Conservation (phyloP, 176 grass and related monocot species). For the Bolboschoenus planiculmis region DNA sequence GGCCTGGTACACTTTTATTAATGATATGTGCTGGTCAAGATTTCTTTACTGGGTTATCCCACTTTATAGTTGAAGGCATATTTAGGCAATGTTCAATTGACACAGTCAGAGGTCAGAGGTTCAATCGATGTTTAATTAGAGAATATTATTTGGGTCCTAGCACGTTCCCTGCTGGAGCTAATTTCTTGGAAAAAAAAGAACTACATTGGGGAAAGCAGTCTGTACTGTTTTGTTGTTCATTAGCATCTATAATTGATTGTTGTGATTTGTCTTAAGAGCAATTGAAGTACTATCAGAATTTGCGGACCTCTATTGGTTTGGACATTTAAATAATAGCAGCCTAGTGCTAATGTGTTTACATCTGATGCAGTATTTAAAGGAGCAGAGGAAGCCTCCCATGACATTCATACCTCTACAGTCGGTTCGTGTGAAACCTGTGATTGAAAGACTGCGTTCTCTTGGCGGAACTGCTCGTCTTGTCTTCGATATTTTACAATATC, state of each 20-base stretch:
- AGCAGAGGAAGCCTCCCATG: slow-evolving; percentile 88
- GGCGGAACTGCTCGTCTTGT: slow-evolving; percentile 81
- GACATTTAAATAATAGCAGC: neutral
- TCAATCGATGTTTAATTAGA: neutral
- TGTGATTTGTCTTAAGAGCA: neutral
- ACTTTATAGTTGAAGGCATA: neutral
- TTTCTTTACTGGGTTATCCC: neutral
- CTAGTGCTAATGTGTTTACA: neutral
- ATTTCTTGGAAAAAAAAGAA: neutral
- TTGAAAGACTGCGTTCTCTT: slow-evolving; percentile 81
- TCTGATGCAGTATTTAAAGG: slow-evolving; percentile 92
- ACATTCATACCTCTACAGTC: slow-evolving; percentile 98
- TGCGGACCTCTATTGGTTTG: neutral
- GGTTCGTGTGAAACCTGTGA: slow-evolving; percentile 79
- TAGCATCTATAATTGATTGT: neutral
- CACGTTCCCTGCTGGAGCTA: neutral
- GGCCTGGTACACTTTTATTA: neutral
- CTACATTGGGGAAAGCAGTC: neutral
- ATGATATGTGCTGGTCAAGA: neutral
- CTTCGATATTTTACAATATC: slow-evolving; percentile 99
- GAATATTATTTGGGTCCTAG: neutral
- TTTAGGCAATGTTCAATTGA: neutral
- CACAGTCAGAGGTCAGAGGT: neutral
- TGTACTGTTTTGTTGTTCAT: neutral
- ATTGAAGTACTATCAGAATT: neutral